These are phyloP conservation scores for Pseudonitzschia delicatissima DNA, from an alignment of 108 stramenopile species.

Conservation along the genomic window DNA sequence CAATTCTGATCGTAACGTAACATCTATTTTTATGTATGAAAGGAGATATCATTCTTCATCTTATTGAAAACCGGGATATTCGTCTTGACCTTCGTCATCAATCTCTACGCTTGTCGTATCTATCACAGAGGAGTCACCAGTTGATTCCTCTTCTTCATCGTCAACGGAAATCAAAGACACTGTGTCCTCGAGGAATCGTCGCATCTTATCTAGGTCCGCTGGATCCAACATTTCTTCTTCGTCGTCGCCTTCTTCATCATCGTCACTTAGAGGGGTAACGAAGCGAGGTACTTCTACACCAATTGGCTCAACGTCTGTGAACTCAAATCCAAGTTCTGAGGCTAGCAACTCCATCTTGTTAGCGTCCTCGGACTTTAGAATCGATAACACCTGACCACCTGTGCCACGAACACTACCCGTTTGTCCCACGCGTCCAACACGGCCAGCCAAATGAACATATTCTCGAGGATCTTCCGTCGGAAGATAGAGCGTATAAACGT, in stretches of 20 bases:
- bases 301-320: slow-evolving; percentile 54
- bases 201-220: slow-evolving; percentile 61
- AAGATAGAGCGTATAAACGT: slow-evolving; percentile 81
- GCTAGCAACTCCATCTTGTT: slow-evolving; percentile 67
- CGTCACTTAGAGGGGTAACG: slow-evolving; percentile 2
- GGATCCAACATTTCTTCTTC: slow-evolving; percentile 24
- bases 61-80: slow-evolving; percentile 23
- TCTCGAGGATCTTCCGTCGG: slow-evolving; percentile 82
- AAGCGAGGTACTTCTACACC: not conserved
- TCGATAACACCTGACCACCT: slow-evolving; percentile 72
- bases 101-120: slow-evolving; percentile 16
- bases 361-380: slow-evolving; percentile 62
- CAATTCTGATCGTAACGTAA: no score
- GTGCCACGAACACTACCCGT: slow-evolving; percentile 56
- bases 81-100: slow-evolving; percentile 26
- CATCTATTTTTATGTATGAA: no score
- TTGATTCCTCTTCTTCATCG: slow-evolving; percentile 17
- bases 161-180: slow-evolving; percentile 47
- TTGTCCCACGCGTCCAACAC: slow-evolving; percentile 87
- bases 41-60: not conserved
- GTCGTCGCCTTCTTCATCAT: slow-evolving; percentile 19
- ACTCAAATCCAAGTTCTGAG: slow-evolving; percentile 61
- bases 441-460: slow-evolving; percentile 81
- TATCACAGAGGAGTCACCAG: slow-evolving; percentile 2
- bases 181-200: slow-evolving; percentile 71